Evolutionary conservation across 1,139 yeast species (phyloP), one percentile per base, ranked within the genome.

Genomic region (Yamadazyma dendronema): DNA sequence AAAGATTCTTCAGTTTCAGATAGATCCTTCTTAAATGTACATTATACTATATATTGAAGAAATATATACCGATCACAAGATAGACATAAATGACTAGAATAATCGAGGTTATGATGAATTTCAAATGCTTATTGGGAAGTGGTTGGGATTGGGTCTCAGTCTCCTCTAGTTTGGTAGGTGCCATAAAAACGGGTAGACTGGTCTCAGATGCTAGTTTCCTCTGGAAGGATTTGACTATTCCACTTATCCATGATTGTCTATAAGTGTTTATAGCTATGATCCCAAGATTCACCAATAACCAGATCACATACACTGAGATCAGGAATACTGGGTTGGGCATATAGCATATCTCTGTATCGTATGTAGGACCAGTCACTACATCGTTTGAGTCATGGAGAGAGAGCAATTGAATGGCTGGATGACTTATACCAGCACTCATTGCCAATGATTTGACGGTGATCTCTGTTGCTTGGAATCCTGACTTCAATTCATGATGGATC

Each of bases 401-500:
- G 10, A 92, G 60, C 28, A 92, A 60, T 54, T 92, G 97, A 35
- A 89, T 74, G 0, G 96, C 97, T 0, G 98, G 98, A 37, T 68
- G 68, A 21, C 70, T 61, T 27, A 92, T 81, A 0, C 97, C 97
- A 74, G 88, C 86, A 15, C 96, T 89, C 96, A 92, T 87, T 2
- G 96, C 85, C 39, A 86, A 80, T 1, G 95, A 78, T 55, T 92
- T 92, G 13, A 89, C 89, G 0, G 97, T 86, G 43, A 84, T 79
- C 57, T 92, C 98, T 35, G 82, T 79, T 0, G 85, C 75, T 5
- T 52, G 50, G 9, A 52, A 47, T 12, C 61, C 60, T 6, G 47
- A 42, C 47, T 72, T 79, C 2, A 72, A 59, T 52, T 23, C 15
- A 35, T 48, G 52, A 10, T 65, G 61, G 11, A 85, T 76, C 46